Conservation (phyloP, 2,329 filamentous ascomycete genomes). For the Sclerotinia spermophila region DNA sequence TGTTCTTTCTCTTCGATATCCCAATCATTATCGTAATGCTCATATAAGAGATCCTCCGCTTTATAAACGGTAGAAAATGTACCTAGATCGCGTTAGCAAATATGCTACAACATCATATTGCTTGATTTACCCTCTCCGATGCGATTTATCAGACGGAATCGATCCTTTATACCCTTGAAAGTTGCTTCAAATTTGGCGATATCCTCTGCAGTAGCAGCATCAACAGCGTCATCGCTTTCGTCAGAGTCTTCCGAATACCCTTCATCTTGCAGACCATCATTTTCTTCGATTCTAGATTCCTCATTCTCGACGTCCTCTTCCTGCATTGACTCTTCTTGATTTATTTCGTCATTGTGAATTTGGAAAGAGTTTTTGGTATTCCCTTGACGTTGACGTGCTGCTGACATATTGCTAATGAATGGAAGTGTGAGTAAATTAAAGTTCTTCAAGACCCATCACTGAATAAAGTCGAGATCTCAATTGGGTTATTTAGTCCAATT, state of each 20-base stretch:
- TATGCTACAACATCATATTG: neutral
- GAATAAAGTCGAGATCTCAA: neutral
- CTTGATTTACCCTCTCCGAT: constrained; percentile 79
- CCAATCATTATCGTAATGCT: constrained; percentile 82
- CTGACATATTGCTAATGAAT: constrained; percentile 29
- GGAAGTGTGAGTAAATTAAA: constrained; percentile 13
- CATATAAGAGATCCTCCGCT: constrained; percentile 86
- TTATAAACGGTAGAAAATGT: constrained; percentile 99
- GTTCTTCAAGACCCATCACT: constrained; percentile 8
- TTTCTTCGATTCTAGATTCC: constrained; percentile 30
- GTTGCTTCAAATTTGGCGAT: constrained; percentile 80
- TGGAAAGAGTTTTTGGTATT: constrained; percentile 37
- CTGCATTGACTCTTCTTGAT: constrained; percentile 36
- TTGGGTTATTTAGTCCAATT: neutral
- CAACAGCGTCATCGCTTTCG: constrained; percentile 58
- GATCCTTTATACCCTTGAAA: constrained; percentile 78
- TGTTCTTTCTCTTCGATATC: constrained; percentile 66
- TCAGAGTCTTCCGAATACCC: constrained; percentile 49
- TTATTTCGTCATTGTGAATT: constrained; percentile 40
- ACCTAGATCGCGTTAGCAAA: constrained; percentile 49
- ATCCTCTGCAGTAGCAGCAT: constrained; percentile 71
- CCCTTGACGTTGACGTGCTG: constrained; percentile 31
- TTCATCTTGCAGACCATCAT: constrained; percentile 38
- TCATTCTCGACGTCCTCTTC: constrained; percentile 39
- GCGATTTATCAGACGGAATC: constrained; percentile 88